phyloP scores from a whole-genome alignment of 495 filamentous ascomycete genomes.

The Jackrogersella multiformis region DNA sequence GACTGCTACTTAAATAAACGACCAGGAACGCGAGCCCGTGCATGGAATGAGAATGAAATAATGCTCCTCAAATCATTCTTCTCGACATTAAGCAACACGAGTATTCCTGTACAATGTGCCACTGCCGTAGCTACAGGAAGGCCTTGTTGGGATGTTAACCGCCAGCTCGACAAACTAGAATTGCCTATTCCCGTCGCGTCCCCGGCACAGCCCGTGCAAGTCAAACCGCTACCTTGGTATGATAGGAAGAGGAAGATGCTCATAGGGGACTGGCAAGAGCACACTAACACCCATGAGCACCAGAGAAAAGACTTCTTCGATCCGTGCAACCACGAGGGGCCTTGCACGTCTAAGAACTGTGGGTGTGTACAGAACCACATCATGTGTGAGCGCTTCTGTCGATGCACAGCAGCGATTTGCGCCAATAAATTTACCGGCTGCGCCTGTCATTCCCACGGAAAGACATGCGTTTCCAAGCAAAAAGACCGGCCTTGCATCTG shows the following conservation, averaged over 20 bases:
- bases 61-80: constrained; percentile 51
- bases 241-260: constrained; percentile 59
- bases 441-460: constrained; percentile 62
- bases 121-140: constrained; percentile 54
- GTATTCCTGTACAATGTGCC: constrained; percentile 51
- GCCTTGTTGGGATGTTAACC: constrained; percentile 61
- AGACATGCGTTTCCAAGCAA: constrained; percentile 60
- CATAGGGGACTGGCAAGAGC: constrained; percentile 58
- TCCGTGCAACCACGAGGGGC: constrained; percentile 59
- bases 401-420: constrained; percentile 66
- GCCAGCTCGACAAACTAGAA: constrained; percentile 54
- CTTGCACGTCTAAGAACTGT: constrained; percentile 60
- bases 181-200: constrained; percentile 42
- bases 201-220: constrained; percentile 35
- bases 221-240: constrained; percentile 56
- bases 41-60: constrained; percentile 54
- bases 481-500: constrained; percentile 67
- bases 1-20: constrained; percentile 52
- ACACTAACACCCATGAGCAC: constrained; percentile 56
- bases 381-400: constrained; percentile 74
- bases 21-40: constrained; percentile 43
- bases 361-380: constrained; percentile 62
- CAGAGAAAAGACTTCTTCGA: constrained; percentile 51
- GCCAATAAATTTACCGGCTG: constrained; percentile 73
- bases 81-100: constrained; percentile 50